These are phyloP conservation scores for Clonostachys chloroleuca DNA, from an alignment of 2,329 filamentous ascomycete genomes.

Conservation along the genomic window DNA sequence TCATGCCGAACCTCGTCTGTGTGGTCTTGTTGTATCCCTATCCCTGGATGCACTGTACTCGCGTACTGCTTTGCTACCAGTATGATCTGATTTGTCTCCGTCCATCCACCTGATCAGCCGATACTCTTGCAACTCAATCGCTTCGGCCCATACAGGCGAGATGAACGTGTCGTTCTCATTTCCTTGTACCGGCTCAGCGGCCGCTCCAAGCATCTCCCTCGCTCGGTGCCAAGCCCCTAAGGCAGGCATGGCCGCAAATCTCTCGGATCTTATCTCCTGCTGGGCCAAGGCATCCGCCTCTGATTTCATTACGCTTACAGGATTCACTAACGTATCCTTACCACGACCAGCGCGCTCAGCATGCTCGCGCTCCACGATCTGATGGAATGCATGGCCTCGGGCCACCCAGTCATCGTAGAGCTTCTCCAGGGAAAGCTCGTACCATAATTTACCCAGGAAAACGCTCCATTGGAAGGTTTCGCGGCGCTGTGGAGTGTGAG, in stretches of 20 bases:
- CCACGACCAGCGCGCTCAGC: constrained; percentile 6
- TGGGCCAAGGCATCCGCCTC: background rate
- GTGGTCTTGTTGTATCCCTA: no score
- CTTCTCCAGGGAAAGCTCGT: constrained; percentile 18
- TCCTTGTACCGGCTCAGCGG: no score
- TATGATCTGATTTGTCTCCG: no score
- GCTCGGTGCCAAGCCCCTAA: background rate
- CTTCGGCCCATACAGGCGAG: no score
- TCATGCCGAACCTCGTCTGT: no score
- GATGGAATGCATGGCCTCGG: constrained; percentile 29
- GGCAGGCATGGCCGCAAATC: background rate
- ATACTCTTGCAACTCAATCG: no score
- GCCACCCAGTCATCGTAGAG: constrained; percentile 32
- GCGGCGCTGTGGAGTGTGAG: background rate
- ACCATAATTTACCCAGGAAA: constrained; percentile 22
- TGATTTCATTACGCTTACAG: no score
- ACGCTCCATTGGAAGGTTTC: constrained; percentile 21
- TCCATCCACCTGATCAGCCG: no score
- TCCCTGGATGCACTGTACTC: no score
- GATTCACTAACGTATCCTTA: background rate
- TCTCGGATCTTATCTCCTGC: background rate
- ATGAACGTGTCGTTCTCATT: no score
- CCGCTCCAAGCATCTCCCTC: no score
- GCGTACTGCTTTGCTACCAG: no score
- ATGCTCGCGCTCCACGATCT: constrained; percentile 32